These are phyloP conservation scores for Paraconiothyrium brasiliense DNA, from an alignment of 2,329 filamentous ascomycete species.

Conservation along the genomic window DNA sequence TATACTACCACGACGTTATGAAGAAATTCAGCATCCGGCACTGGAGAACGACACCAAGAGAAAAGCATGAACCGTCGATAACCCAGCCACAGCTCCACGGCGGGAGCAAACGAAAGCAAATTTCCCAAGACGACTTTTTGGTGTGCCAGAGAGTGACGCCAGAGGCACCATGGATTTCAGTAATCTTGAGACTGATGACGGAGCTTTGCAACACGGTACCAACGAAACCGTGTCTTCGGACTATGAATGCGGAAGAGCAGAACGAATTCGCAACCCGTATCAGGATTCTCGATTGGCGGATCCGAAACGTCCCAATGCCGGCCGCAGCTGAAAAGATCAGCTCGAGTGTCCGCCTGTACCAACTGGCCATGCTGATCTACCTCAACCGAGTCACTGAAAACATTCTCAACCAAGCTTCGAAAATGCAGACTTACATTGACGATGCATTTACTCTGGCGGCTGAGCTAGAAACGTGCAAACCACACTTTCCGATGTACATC, in stretches of 20 bases:
- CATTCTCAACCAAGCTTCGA: conserved; percentile 18
- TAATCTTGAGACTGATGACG: conserved; percentile 19
- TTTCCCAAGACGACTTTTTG: neutral
- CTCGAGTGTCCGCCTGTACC: conserved; percentile 19
- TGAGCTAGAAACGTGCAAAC: conserved; percentile 30
- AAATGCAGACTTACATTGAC: conserved; percentile 17
- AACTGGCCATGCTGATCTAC: conserved; percentile 27
- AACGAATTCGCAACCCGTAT: conserved; percentile 21
- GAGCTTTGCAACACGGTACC: conserved; percentile 22
- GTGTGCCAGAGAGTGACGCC: neutral
- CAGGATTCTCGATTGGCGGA: conserved; percentile 23
- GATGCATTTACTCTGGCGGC: conserved; percentile 23
- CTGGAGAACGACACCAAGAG: conserved; percentile 16
- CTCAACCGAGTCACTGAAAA: conserved; percentile 23
- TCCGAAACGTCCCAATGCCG: conserved; percentile 17
- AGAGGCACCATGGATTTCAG: neutral
- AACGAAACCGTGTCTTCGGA: conserved; percentile 3
- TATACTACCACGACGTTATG: conserved; percentile 32
- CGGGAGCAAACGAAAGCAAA: neutral
- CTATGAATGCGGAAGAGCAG: conserved; percentile 8
- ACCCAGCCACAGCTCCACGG: neutral
- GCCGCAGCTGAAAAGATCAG: neutral
- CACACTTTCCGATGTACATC: conserved; percentile 39
- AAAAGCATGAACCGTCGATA: neutral
- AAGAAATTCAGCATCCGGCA: conserved; percentile 24